These are phyloP conservation scores for Diplodia intermedia DNA, from an alignment of 2,329 filamentous ascomycete species.

Conservation along the genomic window DNA sequence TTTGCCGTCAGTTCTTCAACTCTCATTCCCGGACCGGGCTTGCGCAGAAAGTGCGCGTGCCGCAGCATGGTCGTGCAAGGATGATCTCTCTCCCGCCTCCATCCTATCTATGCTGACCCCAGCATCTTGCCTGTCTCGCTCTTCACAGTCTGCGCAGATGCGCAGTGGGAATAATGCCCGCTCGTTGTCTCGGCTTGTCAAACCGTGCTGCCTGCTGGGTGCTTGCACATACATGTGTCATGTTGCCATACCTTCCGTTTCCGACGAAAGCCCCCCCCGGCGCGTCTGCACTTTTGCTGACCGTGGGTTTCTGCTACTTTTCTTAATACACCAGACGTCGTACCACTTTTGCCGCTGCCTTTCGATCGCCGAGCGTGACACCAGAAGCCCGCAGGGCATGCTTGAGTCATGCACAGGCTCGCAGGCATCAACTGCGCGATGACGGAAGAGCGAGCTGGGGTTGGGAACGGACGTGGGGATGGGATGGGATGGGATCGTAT, in stretches of 20 bases:
- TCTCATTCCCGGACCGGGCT: background rate
- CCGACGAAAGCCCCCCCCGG: too few species aligned
- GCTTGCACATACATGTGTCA: background rate
- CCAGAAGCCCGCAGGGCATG: background rate
- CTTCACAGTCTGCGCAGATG: background rate
- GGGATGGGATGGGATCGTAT: background rate
- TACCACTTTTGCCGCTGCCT: background rate
- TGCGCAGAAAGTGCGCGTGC: background rate
- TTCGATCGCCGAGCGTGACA: background rate
- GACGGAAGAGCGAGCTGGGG: background rate
- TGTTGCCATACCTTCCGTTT: background rate
- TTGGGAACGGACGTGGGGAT: background rate
- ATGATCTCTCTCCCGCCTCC: background rate
- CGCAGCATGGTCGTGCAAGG: background rate
- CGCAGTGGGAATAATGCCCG: background rate
- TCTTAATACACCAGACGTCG: background rate
- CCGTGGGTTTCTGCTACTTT: background rate
- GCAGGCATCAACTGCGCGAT: slow-evolving; percentile 2
- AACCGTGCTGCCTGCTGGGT: background rate
- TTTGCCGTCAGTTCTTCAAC: background rate
- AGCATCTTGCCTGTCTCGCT: background rate
- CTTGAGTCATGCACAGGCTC: background rate
- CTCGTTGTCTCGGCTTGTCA: background rate
- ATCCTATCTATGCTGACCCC: background rate
- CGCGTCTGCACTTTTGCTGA: background rate